Evolutionary conservation across 2,329 filamentous ascomycete genomes (phyloP).

Genomic region (Fusarium phyllophilum): DNA sequence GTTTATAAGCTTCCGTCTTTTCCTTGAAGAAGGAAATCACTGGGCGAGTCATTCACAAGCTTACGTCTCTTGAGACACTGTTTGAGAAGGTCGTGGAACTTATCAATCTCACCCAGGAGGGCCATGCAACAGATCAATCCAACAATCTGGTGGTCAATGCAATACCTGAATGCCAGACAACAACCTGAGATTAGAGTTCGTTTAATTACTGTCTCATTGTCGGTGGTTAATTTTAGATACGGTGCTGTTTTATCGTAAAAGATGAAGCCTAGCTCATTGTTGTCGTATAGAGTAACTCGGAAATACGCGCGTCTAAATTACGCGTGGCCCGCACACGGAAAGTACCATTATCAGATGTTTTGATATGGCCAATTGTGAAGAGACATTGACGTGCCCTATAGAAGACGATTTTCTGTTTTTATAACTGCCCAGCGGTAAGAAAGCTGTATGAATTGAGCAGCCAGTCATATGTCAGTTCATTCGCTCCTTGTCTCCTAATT

Average conservation of each 20-base stretch:
- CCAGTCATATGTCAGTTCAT: background rate
- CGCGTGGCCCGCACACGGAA: background rate
- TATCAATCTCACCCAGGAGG: background rate
- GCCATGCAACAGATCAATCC: no score
- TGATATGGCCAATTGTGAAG: background rate
- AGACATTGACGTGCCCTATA: background rate
- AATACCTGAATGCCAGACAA: background rate
- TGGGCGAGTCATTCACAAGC: background rate
- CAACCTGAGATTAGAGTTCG: background rate
- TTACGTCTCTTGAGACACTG: background rate
- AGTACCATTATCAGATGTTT: background rate
- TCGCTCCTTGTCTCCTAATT: rapidly evolving
- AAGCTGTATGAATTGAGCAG: background rate
- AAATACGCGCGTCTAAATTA: background rate
- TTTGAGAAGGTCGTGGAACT: background rate
- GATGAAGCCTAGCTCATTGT: background rate
- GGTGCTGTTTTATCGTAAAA: background rate
- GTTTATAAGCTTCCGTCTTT: background rate
- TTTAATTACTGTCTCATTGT: background rate
- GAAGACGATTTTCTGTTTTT: rapidly evolving
- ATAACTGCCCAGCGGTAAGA: background rate
- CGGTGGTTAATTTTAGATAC: background rate
- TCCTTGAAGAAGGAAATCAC: background rate
- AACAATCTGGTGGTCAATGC: background rate
- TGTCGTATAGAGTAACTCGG: background rate